Evolutionary conservation across 306 rosid genomes (phyloP), one percentile per base, ranked within the genome.

Genomic region (Lagenaria siceraria): DNA sequence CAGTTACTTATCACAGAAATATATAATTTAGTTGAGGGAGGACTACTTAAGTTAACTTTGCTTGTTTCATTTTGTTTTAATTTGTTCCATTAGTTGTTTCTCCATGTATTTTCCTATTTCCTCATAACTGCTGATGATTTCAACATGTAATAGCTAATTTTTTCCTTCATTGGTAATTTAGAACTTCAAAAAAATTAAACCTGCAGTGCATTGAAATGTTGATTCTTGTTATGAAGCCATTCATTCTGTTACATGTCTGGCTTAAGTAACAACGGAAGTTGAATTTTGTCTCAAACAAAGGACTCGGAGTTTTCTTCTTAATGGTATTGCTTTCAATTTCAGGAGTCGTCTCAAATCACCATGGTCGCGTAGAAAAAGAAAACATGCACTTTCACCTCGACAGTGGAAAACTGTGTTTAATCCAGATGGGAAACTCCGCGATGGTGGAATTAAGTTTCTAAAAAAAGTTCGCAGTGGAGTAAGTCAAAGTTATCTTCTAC

Each of bases 381-480:
- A 96, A 84, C 93, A 79, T 40, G 94, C 84, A 65, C 98, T 92
- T 84, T 82, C 90, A 77, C 83, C 93, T 86, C 89, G 81, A 51
- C 97, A 86, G 63, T 96, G 99, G 99, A 86, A 79, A 78, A 85
- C 76, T 59, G 85, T 92, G 83, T 92, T 92, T 80, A 81, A 96
- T 31, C 88, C 83, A 33, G 98, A 96, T 36, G 99, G 99, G 54
- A 92, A 81, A 78, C 83, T 92, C 12, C 91, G 91, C 0, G 98
- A 92, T 82, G 92, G 98, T 29, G 99, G 99, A 81, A 86, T 88
- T n/a, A 96, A 92, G 81, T 87, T 96, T 82, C 82, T 96, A 87
- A 96, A 92, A 79, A 96, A 90, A 86, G 98, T 96, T 87, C 97
- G 99, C 78, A 88, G 99, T 78, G 97, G 98, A 84, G 99, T 96